phyloP scores from a whole-genome alignment of 73 alveolate genomes.

The Paramecium octaurelia region DNA sequence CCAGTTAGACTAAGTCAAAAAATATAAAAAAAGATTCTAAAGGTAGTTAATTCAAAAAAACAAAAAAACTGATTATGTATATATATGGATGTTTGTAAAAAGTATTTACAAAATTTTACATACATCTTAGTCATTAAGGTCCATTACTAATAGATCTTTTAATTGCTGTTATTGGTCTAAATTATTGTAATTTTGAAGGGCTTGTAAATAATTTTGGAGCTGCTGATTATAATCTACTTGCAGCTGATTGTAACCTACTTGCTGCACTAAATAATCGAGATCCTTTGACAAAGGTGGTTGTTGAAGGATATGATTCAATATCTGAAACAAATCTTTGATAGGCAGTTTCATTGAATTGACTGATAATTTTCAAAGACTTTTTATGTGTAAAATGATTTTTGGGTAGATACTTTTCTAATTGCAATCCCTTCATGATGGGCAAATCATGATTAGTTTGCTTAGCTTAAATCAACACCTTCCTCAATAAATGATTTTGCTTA shows the following conservation, averaged over 20 bases:
- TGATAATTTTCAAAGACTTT: background rate
- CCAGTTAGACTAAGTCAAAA: background rate
- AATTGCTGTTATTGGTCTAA: background rate
- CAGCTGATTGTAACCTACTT: background rate
- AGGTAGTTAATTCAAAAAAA: background rate
- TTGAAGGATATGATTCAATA: background rate
- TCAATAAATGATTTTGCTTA: background rate
- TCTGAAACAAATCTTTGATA: background rate
- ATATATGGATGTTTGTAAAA: background rate
- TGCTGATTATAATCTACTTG: background rate
- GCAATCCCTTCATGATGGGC: background rate
- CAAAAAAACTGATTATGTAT: background rate
- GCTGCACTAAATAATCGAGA: background rate
- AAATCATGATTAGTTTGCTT: background rate
- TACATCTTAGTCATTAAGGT: background rate
- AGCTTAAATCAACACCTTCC: background rate
- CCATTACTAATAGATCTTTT: background rate
- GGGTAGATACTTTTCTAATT: background rate
- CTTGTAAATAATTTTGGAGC: background rate
- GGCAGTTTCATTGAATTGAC: background rate
- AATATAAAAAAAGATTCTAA: background rate
- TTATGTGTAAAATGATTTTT: background rate
- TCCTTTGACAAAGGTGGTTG: background rate
- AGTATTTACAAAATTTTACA: background rate
- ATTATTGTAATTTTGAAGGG: background rate